Percentiles rank a stretch among this genome's conserved stretches.
These are phyloP conservation scores for Oryza glumipatula DNA, from an alignment of 176 grass and related monocot species.

Conservation along the genomic window DNA sequence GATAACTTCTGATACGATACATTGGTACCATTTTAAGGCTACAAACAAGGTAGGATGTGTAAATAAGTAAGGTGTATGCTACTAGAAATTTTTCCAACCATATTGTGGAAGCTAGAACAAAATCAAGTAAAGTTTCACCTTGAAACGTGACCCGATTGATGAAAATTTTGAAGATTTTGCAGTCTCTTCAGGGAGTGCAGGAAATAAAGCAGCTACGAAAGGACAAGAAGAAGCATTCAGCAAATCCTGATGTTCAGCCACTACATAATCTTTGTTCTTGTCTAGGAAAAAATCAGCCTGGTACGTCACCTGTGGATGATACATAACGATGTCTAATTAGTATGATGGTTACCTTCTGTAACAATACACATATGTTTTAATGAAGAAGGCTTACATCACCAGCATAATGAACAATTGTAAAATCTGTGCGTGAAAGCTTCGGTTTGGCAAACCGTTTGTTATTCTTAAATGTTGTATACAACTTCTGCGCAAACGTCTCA, in stretches of 20 bases:
- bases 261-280: conserved; percentile 99
- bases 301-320: conserved; percentile 76
- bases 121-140: conserved; percentile 62
- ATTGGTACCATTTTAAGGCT: neutral
- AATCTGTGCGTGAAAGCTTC: conserved; percentile 96
- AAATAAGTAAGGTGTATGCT: neutral
- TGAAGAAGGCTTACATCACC: conserved; percentile 71
- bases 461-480: conserved; percentile 90
- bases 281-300: conserved; percentile 90
- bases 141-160: conserved; percentile 95
- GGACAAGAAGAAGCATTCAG: conserved; percentile 80
- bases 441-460: conserved; percentile 93
- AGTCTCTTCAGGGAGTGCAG: conserved; percentile 89
- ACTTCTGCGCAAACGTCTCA: conserved; percentile 96
- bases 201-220: conserved; percentile 88
- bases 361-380: conserved; percentile 30
- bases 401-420: conserved; percentile 96
- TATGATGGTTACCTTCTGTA: conserved; percentile 29
- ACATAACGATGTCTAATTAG: conserved; percentile 35
- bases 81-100: neutral
- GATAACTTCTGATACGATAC: neutral
- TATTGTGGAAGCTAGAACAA: conserved; percentile 22
- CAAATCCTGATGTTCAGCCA: conserved; percentile 97
- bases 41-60: neutral
- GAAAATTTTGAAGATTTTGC: conserved; percentile 98